Base-by-base conservation (phyloP, 2,329 filamentous ascomycete species). In the Aspergillus glaucus region DNA sequence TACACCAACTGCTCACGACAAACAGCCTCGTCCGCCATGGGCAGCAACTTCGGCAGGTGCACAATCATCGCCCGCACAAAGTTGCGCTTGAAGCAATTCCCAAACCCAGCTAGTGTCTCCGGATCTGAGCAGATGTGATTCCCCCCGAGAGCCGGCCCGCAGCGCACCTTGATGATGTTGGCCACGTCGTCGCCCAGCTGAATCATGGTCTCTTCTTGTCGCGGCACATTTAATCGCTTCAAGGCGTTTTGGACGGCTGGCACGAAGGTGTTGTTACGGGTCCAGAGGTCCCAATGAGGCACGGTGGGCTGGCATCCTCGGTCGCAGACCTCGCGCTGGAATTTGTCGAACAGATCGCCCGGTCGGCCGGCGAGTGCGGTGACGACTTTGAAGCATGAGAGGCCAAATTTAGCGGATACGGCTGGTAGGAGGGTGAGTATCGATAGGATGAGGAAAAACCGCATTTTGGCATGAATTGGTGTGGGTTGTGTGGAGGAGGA, bases 301-400 rank as follows among this genome's bases (percentile, higher is more conserved):
- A 67, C 55, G 9, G 62, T 66, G 12, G 63, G 64, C 37, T 65
- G 60, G 34, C 64, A 67, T 44, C 64, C 64, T 30, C 47, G 50
- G 14, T 63, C 62, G 48, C 64, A 67, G 54, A 67, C 62, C 43
- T 67, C 63, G 14, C 53, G 56, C 50, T 67, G 63, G 48, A 67
- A 67, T 44, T 62, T 63, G 19, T 62, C 52, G 53, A 62, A 66
- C 12, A 67, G 44, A 17, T 65, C 58, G 37, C 51, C 52, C 2
- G 64, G 64, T 47, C 64, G 61, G 43, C 61, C 56, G 40, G 62
- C 57, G 10, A 67, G 56, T 6, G 88, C 87, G 37, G 92, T 87
- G n/a, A 96, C 89, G 22, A 95, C 90, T 46, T 74, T 95, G 55
- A 87, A 83, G 63, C 87, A 96, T 43, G 88, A 85, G 51, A 90